phyloP scores from a whole-genome alignment of 2,329 filamentous ascomycete genomes.

The Talaromyces sp. region DNA sequence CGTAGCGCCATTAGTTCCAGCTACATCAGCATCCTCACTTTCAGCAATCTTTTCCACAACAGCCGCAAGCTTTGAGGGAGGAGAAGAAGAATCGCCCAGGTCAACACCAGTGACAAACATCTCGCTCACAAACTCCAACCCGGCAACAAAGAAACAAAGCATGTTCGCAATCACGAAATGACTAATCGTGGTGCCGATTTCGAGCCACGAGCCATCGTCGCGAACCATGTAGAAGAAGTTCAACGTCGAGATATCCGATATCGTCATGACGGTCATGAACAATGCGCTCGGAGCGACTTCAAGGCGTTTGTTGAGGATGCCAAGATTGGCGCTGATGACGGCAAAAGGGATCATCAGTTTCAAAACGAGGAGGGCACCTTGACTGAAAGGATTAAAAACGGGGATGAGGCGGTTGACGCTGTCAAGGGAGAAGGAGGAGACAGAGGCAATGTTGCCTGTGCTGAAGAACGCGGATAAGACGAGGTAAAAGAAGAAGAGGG shows the following conservation, averaged over 20 bases:
- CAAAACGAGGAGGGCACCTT: slow-evolving; percentile 78
- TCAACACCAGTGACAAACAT: slow-evolving; percentile 77
- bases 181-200: slow-evolving; percentile 94
- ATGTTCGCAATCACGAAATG: slow-evolving; percentile 92
- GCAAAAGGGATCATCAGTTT: slow-evolving; percentile 94
- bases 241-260: slow-evolving; percentile 85
- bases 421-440: slow-evolving; percentile 91
- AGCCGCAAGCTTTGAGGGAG: background rate
- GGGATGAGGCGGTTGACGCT: slow-evolving; percentile 84
- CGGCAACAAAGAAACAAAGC: slow-evolving; percentile 85
- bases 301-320: slow-evolving; percentile 79
- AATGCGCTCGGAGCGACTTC: slow-evolving; percentile 82
- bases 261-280: slow-evolving; percentile 91
- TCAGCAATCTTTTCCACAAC: background rate
- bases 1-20: background rate
- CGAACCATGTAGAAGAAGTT: slow-evolving; percentile 98
- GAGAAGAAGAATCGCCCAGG: slow-evolving; percentile 30
- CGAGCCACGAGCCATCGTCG: slow-evolving; percentile 94
- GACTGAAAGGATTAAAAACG: slow-evolving; percentile 88
- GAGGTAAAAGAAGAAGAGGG: slow-evolving; percentile 91
- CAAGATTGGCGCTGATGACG: slow-evolving; percentile 88
- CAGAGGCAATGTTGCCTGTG: slow-evolving; percentile 90
- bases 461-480: slow-evolving; percentile 95
- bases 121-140: slow-evolving; percentile 79
- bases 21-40: background rate